Base-by-base conservation (phyloP, 2,329 filamentous ascomycete genomes). In the Phoma sp. region DNA sequence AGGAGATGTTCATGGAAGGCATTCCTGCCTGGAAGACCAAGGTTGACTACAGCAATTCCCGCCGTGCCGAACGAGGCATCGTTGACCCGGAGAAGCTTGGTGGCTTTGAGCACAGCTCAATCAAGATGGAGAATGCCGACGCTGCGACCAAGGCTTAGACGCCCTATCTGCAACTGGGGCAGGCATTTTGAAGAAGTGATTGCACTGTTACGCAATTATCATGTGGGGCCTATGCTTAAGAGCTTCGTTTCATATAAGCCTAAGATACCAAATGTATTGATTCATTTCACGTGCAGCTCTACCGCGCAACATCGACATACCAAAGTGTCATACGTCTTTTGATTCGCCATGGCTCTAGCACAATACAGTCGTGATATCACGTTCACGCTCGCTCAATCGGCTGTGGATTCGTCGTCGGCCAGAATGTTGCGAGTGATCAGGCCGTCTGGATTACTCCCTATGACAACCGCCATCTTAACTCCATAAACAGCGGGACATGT, bases 1-100 rank as follows among this genome's bases (percentile, higher is more conserved):
- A 90, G 60, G 84, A 84, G 12, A 87, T 92, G 59, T 93, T 93
- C 69, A 80, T 76, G 42, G 65, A 68, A 7, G 83, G 83, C 0
- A 68, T 79, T 1, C 83, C 82, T 1, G 83, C 86, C 3, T 89
- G 87, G 86, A 83, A 80, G 71, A 78, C 74, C 1, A 62, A 55
- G 49, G 66, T 69, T 1, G 67, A 71, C 17, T 70, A 61, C 42
- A 60, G 45, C 26, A 66, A 34, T 12, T 51, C 59, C 4, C 60
- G 62, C 21, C 54, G 61, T 37, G 69, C 61, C 2, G 68, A 72
- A 56, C 49, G 52, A 5, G 66, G 68, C 7, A 57, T 61, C 15
- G 15, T 67, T 25, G 69, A 72, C 21, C 56, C 61, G 21, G 69
- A 71, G 53, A 68, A 68, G 58, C 21, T 49, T 11, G 48, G 51